Conservation (phyloP, 345 rosid species). For the Citrus mangshanensis region DNA sequence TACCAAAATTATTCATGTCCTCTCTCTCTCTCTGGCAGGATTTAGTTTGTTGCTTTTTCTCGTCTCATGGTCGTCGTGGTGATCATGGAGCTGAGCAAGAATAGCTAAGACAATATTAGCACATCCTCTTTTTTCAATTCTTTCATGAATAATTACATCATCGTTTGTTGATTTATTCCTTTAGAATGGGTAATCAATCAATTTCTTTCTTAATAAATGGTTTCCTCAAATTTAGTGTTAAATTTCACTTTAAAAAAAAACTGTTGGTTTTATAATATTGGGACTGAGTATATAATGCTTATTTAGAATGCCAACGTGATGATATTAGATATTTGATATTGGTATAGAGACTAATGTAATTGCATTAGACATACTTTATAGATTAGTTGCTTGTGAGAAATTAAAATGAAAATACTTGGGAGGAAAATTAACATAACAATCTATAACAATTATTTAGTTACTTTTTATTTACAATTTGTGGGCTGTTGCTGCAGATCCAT, state of each 20-base stretch:
- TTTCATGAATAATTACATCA: slow-evolving; percentile 68
- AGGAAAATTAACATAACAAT: too few species aligned
- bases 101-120: slow-evolving; percentile 53
- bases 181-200: slow-evolving; percentile 55
- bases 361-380: neutral
- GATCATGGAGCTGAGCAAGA: slow-evolving; percentile 55
- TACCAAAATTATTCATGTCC: too few species aligned
- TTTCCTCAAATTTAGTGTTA: neutral
- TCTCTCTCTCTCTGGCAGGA: too few species aligned
- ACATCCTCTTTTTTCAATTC: slow-evolving; percentile 55
- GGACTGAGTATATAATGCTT: neutral
- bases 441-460: too few species aligned
- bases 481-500: neutral
- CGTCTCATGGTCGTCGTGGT: slow-evolving; percentile 48
- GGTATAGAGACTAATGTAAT: neutral
- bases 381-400: neutral
- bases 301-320: neutral
- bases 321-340: neutral
- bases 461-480: neutral
- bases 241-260: neutral
- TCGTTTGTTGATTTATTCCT: slow-evolving; percentile 46
- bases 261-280: neutral
- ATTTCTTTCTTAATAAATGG: neutral
- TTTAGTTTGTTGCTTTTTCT: slow-evolving; percentile 57
- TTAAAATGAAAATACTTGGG: neutral